A percentile compares a stretch with the other conserved stretches of the same genome.
phyloP scores from a whole-genome alignment of 148 eudicot species.

The Chenopodium formosanum region DNA sequence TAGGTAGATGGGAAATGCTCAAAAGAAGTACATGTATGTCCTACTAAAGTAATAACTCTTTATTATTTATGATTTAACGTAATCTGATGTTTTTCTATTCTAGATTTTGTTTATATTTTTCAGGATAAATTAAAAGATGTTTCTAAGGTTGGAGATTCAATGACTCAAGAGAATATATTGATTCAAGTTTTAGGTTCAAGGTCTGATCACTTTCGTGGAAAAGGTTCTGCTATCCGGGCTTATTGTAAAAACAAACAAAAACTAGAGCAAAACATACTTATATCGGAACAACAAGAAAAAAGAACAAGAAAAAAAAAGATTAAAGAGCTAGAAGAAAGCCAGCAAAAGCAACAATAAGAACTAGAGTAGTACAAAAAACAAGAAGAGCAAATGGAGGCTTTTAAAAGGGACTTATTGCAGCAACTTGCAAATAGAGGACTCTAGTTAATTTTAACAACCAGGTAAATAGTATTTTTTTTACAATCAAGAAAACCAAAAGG shows the following conservation, averaged over 20 bases:
- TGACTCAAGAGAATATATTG: slow-evolving; percentile 2
- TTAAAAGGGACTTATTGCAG: neutral
- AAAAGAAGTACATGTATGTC: slow-evolving; percentile 1
- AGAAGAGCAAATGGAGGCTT: neutral
- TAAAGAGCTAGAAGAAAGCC: neutral
- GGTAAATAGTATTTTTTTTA: no score
- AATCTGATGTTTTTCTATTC: neutral
- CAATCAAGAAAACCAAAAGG: no score
- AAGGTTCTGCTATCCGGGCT: neutral
- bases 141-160: neutral
- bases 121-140: slow-evolving; percentile 3
- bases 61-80: no score
- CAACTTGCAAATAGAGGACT: neutral
- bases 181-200: neutral
- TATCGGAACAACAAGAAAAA: neutral
- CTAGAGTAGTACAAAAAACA: neutral
- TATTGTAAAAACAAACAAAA: neutral
- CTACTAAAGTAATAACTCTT: no score
- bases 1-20: neutral
- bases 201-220: neutral
- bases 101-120: neutral
- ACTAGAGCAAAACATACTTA: neutral
- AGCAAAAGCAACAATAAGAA: neutral
- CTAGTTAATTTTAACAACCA: no score
- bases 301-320: slow-evolving; percentile 4